Evolutionary conservation across 345 rosid species (phyloP).

Genomic region (Cardamine resedifolia): DNA sequence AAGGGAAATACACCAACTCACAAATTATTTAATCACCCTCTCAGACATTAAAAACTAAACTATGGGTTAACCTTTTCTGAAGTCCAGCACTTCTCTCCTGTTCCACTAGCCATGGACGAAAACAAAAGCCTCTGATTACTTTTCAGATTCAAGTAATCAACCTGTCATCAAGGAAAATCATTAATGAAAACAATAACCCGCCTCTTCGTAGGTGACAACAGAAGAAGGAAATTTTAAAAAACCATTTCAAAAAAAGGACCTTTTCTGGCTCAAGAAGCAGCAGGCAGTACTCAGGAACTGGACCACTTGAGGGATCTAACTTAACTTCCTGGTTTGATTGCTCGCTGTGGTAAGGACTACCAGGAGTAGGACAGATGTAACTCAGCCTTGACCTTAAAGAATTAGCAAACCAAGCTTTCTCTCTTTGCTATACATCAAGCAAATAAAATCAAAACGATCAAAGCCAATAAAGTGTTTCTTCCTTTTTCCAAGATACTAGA

Average conservation of each 20-base stretch:
- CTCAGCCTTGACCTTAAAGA: conserved; percentile 64
- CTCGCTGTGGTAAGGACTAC: conserved; percentile 54
- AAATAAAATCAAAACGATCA: too few species aligned
- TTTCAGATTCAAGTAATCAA: conserved; percentile 90
- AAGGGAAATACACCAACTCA: background rate
- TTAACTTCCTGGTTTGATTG: conserved; percentile 36
- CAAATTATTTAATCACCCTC: background rate
- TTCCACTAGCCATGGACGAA: conserved; percentile 41
- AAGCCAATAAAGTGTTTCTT: background rate
- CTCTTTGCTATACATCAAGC: conserved; percentile 60
- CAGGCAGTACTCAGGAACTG: conserved; percentile 62
- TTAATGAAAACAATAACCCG: background rate
- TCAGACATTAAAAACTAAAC: conserved; percentile 4
- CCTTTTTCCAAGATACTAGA: background rate
- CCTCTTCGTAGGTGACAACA: background rate
- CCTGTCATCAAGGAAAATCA: conserved; percentile 43
- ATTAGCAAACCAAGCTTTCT: conserved; percentile 76
- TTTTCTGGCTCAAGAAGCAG: conserved; percentile 78
- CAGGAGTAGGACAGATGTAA: conserved; percentile 66
- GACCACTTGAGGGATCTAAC: conserved; percentile 67
- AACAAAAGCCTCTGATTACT: conserved; percentile 62
- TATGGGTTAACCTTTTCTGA: conserved; percentile 62
- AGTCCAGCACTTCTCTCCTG: conserved; percentile 62
- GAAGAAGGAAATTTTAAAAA: background rate
- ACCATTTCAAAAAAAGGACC: conserved; percentile 41